phyloP scores from a whole-genome alignment of 805 yeast species.

The Scheffersomyces stipitis region DNA sequence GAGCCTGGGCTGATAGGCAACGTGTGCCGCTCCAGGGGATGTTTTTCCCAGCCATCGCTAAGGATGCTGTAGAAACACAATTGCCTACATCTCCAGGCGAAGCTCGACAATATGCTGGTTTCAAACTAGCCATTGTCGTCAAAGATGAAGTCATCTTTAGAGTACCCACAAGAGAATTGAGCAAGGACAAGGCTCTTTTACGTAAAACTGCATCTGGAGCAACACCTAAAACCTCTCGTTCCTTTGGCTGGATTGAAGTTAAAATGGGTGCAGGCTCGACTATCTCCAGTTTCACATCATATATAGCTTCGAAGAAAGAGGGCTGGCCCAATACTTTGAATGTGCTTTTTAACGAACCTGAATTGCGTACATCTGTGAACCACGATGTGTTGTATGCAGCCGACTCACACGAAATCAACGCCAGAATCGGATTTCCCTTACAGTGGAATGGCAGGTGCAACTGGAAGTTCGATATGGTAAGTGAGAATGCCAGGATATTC shows the following conservation, averaged over 20 bases:
- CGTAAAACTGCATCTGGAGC: constrained; percentile 7
- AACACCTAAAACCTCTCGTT: constrained; percentile 39
- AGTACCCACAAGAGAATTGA: constrained; percentile 80
- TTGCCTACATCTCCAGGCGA: constrained; percentile 45
- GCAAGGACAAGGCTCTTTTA: constrained; percentile 58
- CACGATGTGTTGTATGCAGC: constrained; percentile 78
- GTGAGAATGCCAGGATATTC: constrained; percentile 58
- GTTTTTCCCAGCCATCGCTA: constrained; percentile 65
- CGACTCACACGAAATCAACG: constrained; percentile 51
- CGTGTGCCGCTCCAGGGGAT: constrained; percentile 60
- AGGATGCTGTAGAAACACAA: constrained; percentile 47
- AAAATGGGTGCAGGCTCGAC: constrained; percentile 56
- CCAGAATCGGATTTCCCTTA: constrained; percentile 68
- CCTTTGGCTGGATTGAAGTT: constrained; percentile 92
- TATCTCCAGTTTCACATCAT: constrained; percentile 45
- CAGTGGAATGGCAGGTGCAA: constrained; percentile 77
- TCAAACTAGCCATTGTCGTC: constrained; percentile 54
- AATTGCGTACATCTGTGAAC: constrained; percentile 79
- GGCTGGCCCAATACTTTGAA: constrained; percentile 56
- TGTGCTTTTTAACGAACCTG: constrained; percentile 52
- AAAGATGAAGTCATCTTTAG: constrained; percentile 68
- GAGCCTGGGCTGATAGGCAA: constrained; percentile 96
- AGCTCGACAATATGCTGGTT: constrained; percentile 54
- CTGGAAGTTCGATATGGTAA: constrained; percentile 62
- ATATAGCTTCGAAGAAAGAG: constrained; percentile 49